These are phyloP conservation scores for Trichosporon sp. DNA, from an alignment of 1,284 basidiomycete species.

Conservation along the genomic window DNA sequence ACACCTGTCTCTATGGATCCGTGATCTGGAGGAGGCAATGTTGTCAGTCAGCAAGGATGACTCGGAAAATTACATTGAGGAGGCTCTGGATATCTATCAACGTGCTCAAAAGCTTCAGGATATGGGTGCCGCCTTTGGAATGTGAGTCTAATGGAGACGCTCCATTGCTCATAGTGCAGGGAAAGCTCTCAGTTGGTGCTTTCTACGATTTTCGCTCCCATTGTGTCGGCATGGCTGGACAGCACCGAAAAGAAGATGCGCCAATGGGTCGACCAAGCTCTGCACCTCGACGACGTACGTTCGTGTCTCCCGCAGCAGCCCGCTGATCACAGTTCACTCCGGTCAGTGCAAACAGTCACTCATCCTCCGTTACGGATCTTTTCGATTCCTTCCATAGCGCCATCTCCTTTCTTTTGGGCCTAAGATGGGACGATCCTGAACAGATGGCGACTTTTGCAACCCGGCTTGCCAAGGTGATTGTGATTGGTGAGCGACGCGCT, in stretches of 20 bases:
- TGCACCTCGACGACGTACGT: slow-evolving; percentile 74
- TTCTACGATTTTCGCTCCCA: slow-evolving; percentile 74
- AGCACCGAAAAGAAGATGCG: slow-evolving; percentile 83
- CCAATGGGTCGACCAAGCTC: slow-evolving; percentile 89
- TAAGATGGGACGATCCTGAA: slow-evolving; percentile 87
- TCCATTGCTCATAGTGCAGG: slow-evolving; percentile 7
- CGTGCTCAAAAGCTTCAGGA: slow-evolving; percentile 56
- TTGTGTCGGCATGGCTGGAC: slow-evolving; percentile 83
- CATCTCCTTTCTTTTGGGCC: slow-evolving; percentile 75
- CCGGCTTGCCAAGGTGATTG: slow-evolving; percentile 66
- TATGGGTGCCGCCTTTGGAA: slow-evolving; percentile 69
- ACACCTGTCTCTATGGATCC: slow-evolving; percentile 66
- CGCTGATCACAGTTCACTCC: slow-evolving; percentile 62
- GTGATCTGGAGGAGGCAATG: slow-evolving; percentile 64
- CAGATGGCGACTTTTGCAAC: slow-evolving; percentile 89
- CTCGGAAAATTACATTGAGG: slow-evolving; percentile 73
- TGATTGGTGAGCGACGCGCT: neutral
- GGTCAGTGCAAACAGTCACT: slow-evolving; percentile 75
- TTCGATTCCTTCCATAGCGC: slow-evolving; percentile 92
- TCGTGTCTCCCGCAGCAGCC: slow-evolving; percentile 10
- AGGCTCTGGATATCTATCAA: slow-evolving; percentile 79
- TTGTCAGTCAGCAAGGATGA: slow-evolving; percentile 6
- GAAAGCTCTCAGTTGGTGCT: slow-evolving; percentile 55
- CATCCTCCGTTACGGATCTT: slow-evolving; percentile 91
- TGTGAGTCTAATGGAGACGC: slow-evolving; percentile 17